Conservation (phyloP, 2,329 filamentous ascomycete species). For the Botryotinia convoluta region DNA sequence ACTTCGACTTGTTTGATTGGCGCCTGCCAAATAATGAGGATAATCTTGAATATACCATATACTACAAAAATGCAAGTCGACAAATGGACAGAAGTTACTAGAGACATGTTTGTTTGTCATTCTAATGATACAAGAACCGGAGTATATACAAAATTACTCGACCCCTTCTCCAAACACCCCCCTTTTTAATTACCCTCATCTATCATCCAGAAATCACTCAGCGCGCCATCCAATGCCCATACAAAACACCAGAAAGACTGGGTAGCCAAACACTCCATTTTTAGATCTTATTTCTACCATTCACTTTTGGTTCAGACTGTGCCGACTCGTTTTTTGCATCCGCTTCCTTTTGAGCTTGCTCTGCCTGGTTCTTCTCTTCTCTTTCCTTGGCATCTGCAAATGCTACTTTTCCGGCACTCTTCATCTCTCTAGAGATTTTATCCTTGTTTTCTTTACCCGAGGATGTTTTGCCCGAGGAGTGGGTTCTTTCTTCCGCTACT, state of each 20-base stretch:
- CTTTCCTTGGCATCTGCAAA: slow-evolving; percentile 22
- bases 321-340: slow-evolving; percentile 15
- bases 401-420: slow-evolving; percentile 38
- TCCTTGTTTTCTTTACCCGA: slow-evolving; percentile 56
- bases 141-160: background rate
- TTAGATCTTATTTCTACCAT: background rate
- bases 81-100: background rate
- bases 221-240: background rate
- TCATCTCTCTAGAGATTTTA: slow-evolving; percentile 39
- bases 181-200: background rate
- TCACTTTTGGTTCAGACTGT: background rate
- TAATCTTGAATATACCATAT: background rate
- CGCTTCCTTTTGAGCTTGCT: slow-evolving; percentile 21
- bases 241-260: background rate
- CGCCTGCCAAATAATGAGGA: background rate
- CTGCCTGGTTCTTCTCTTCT: slow-evolving; percentile 22
- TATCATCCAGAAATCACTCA: background rate
- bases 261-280: background rate
- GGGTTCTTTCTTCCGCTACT: slow-evolving; percentile 51
- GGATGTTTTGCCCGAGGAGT: slow-evolving; percentile 22
- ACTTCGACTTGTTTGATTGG: background rate
- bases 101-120: background rate
- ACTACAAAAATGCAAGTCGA: background rate
- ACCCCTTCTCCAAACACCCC: background rate
- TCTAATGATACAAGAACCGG: background rate